Base-by-base conservation (phyloP, 306 rosid genomes). In the Begonia masoniana region DNA sequence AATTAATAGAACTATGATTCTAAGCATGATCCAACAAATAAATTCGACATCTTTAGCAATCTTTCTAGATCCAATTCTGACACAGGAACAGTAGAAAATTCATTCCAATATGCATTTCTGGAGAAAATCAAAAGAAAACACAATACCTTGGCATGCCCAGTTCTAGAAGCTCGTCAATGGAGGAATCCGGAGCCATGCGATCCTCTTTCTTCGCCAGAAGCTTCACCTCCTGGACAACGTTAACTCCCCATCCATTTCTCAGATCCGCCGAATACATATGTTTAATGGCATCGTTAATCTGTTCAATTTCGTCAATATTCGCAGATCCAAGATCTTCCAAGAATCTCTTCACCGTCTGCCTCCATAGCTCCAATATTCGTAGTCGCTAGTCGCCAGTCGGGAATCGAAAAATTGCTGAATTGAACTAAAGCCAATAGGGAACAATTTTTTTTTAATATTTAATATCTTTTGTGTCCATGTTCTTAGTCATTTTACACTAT, bases 221-320 rank as follows among this genome's bases (percentile, higher is more conserved):
- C 72, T 85, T 91, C 65, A 91, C 85, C 82, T 91, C 97, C 72
- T 91, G 97, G 54, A 85, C 94, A 13, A 91, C 82, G 50, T 91
- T 96, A 42, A 91, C 74, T 26, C 97, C 97, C 97, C 97, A 91
- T 43, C 97, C 96, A 41, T 63, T 71, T 58, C 41, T 79, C 71
- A 91, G 94, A 91, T 91, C 97, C 16, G 97, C 94, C 46, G 84
- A 73, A 67, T 85, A 91, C 82, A 91, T 80, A 54, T 91, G 91
- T 68, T 82, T 65, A 53, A 85, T 81, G 51, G 78, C 97, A 19
- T 68, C 88, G 39, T 73, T 71, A 39, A 83, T 81, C 59, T 49
- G 69, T 50, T 77, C 81, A 12, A 50, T 70, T 68, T 82, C 94
- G 65, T 67, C 80, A 47, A 43, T 51, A 19, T 55, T 53, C 43